Base-by-base conservation (phyloP, 2,329 filamentous ascomycete species). In the Alternaria angustiovoidea region DNA sequence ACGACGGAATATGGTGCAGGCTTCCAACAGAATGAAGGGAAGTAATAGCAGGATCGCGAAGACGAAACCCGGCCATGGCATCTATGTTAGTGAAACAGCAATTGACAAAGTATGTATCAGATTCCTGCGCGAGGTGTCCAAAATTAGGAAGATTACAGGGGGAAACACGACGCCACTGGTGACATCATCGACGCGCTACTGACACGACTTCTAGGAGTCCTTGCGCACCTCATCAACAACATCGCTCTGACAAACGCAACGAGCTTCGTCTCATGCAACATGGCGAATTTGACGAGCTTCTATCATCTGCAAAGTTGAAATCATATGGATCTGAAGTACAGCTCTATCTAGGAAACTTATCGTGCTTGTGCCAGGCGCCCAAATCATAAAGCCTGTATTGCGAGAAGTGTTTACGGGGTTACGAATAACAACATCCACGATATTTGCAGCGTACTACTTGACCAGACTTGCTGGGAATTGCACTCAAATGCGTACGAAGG, bases 1-100 rank as follows among this genome's bases (percentile, higher is more conserved):
- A 76, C 72, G 16, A 76, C 70, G 20, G 73, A 72, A 36, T 73
- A 73, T 62, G 75, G 74, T 1, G 61, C 61, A 32, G 74, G 74
- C 1, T 75, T 72, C 12, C 46, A 51, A 26, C n/a, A 54, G 26
- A 32, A 47, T 16, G n/a, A 1, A 32, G 26, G 6, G 6, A 3
- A 47, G 28, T 47, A n/a, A 42, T 14, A 11, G n/a, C 39, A 20
- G 18, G 18, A 30, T 7, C 24, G 26, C 43, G 26, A 20, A 46
- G 5, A 30, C n/a, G 16, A 18, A 9, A 47, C 18, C 18, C n/a
- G 28, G 43, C 2, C 43, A 5, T 4, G 16, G 8, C 5, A 22
- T 14, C 11, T 14, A 14, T 14, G 11, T 22, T 14, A 22, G 9
- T 22, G 18, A 5, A 22, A 22, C 4, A 42, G 39, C 18, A 14